phyloP scores from a whole-genome alignment of 23 red algal species.

The Gracilaria caudata region DNA sequence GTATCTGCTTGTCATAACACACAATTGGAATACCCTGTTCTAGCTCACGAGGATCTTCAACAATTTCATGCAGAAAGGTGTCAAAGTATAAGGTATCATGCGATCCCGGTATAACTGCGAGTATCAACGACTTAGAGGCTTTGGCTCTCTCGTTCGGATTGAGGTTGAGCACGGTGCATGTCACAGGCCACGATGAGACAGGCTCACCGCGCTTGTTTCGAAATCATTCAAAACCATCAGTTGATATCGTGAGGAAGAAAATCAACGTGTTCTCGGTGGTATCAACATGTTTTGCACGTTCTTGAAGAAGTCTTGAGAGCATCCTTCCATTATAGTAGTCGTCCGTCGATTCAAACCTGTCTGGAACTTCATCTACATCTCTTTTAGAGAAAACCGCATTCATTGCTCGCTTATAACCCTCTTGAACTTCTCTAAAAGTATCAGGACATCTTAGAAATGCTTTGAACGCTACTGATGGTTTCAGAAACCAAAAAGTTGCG shows the following conservation, averaged over 20 bases:
- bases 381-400: too few relatives aligned
- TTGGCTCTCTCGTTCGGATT: background rate
- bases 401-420: background rate
- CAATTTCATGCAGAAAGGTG: background rate
- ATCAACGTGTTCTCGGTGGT: background rate
- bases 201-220: background rate
- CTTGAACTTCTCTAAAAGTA: background rate
- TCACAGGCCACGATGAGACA: background rate
- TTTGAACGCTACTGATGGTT: background rate
- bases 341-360: background rate
- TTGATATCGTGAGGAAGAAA: background rate
- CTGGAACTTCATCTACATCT: too few relatives aligned
- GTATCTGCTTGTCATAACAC: background rate
- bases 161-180: background rate
- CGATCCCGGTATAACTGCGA: background rate
- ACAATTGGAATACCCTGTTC: background rate
- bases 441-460: background rate
- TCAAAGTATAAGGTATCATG: constrained; percentile 1
- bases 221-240: constrained; percentile 10
- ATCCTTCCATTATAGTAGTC: constrained; percentile 11
- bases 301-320: background rate
- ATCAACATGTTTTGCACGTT: background rate
- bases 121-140: background rate
- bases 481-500: background rate
- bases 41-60: background rate